Percentiles rank a stretch among this genome's conserved stretches.
Conservation (phyloP, 306 rosid genomes). For the Lathyrus oleraceus region DNA sequence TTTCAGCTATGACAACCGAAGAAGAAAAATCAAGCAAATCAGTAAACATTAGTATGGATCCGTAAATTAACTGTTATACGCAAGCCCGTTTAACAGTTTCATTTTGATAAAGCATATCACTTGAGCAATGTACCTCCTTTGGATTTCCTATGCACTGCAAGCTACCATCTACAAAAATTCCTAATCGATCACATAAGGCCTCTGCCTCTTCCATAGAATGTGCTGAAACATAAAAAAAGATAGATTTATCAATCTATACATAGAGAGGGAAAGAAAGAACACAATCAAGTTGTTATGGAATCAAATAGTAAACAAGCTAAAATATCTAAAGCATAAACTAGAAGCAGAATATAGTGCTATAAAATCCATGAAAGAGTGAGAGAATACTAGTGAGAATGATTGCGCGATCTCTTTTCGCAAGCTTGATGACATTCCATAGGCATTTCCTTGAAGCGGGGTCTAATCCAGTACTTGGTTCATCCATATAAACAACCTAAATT, state of each 20-base stretch:
- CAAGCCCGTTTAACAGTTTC: neutral
- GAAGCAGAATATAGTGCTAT: slow-evolving; percentile 1
- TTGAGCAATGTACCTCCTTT: slow-evolving; percentile 59
- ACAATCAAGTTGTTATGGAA: neutral
- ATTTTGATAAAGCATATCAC: slow-evolving; percentile 28
- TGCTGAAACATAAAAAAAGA: slow-evolving; percentile 50
- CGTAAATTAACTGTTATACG: neutral
- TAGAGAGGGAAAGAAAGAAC: neutral
- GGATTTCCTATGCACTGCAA: slow-evolving; percentile 92
- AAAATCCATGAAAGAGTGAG: slow-evolving; percentile 33
- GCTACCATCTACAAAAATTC: slow-evolving; percentile 78
- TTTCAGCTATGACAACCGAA: slow-evolving; percentile 59
- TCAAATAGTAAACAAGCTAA: slow-evolving; percentile 12
- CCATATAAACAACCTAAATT: slow-evolving; percentile 88
- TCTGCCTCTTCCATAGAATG: slow-evolving; percentile 99
- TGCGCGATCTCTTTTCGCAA: slow-evolving; percentile 75
- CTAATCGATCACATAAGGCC: slow-evolving; percentile 76
- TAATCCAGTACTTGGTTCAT: slow-evolving; percentile 88
- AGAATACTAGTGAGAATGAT: slow-evolving; percentile 80
- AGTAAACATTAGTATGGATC: neutral
- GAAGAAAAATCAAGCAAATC: neutral
- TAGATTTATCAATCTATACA: slow-evolving; percentile 26
- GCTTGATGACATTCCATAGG: slow-evolving; percentile 76
- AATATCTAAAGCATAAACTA: neutral
- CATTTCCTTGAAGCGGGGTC: slow-evolving; percentile 88